phyloP scores from a whole-genome alignment of 345 rosid genomes.

The Psidium friedrichsthalianum region DNA sequence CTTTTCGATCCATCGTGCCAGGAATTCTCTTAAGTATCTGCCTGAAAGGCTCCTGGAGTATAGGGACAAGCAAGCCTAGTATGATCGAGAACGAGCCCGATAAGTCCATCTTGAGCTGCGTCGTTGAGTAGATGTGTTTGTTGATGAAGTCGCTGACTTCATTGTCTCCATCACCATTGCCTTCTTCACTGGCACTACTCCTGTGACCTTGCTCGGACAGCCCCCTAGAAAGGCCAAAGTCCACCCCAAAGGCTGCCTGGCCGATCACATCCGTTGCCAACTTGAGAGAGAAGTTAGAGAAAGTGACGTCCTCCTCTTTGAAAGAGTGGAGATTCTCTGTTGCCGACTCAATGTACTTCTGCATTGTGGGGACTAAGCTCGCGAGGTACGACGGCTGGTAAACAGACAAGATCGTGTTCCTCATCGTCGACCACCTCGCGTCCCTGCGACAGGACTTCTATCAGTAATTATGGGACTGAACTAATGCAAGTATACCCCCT shows the following conservation, averaged over 20 bases:
- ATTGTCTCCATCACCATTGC: neutral
- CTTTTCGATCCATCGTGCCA: conserved; percentile 79
- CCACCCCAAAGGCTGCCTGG: conserved; percentile 80
- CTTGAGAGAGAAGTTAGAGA: conserved; percentile 69
- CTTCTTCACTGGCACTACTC: neutral
- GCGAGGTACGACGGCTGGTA: conserved; percentile 85
- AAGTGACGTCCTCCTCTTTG: conserved; percentile 28
- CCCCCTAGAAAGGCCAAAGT: conserved; percentile 57
- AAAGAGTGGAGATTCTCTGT: conserved; percentile 34
- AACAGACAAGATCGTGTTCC: conserved; percentile 73
- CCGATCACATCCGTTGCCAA: conserved; percentile 85
- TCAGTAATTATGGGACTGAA: neutral
- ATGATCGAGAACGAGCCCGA: conserved; percentile 76
- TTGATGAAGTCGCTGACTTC: conserved; percentile 58
- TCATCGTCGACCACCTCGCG: conserved; percentile 76
- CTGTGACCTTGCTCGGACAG: conserved; percentile 7
- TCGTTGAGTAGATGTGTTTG: conserved; percentile 83
- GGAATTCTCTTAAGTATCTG: conserved; percentile 81
- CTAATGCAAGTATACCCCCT: neutral
- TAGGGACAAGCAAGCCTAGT: conserved; percentile 57
- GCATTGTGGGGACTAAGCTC: conserved; percentile 74
- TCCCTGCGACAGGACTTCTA: conserved; percentile 33
- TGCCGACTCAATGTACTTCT: conserved; percentile 49
- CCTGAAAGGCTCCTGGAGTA: conserved; percentile 79
- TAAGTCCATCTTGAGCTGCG: conserved; percentile 89